Base-by-base conservation (phyloP, 2,329 filamentous ascomycete genomes). In the Colletotrichum endophyticum region DNA sequence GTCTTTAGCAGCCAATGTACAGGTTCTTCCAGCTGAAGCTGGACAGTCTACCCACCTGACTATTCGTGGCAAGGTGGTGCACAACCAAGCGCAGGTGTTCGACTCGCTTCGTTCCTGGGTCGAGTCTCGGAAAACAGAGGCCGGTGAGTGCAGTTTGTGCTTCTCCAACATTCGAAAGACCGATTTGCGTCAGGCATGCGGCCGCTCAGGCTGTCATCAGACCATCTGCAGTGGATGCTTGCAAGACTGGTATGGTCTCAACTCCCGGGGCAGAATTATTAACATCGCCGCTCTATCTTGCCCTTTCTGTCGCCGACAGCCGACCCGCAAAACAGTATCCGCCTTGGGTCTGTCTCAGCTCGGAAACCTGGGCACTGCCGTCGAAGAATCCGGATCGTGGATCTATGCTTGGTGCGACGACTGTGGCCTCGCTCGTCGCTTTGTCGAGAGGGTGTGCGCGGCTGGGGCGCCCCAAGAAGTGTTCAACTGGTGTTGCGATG, bases 221-320 rank as follows among this genome's bases (percentile, higher is more conserved):
- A 79, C 80, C 7, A 84, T 90, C 68, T 90, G 88, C 79, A 78
- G 77, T 7, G 78, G 75, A 15, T 90, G 88, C 73, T 78, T 84
- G 12, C 75, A 79, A 22, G 80, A 78, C 3, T 90, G 89, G 88
- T 89, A 90, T 73, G 87, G 87, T 0, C 80, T 87, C 73, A 90
- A 90, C 78, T 66, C 59, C 1, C 80, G 83, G 1, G 88, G 88
- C 1, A 79, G 79, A 1, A 82, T 89, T 15, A 84, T 90, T 79
- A 89, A 90, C 75, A 79, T 86, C 0, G 87, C 88, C 0, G 87
- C 89, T 0, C 84, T 91, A 6, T 82, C 80, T 3, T 90, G 88
- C 74, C 88, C 89, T 2, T 90, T 90, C 81, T 91, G 88, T 75
- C 84, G 89, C 28, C 85, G 88, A 0, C 82, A 79, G 59, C 88